Percentiles rank a stretch among this genome's conserved stretches.
These are phyloP conservation scores for Chenopodium quinoa DNA, from an alignment of 148 eudicot species.

Conservation along the genomic window DNA sequence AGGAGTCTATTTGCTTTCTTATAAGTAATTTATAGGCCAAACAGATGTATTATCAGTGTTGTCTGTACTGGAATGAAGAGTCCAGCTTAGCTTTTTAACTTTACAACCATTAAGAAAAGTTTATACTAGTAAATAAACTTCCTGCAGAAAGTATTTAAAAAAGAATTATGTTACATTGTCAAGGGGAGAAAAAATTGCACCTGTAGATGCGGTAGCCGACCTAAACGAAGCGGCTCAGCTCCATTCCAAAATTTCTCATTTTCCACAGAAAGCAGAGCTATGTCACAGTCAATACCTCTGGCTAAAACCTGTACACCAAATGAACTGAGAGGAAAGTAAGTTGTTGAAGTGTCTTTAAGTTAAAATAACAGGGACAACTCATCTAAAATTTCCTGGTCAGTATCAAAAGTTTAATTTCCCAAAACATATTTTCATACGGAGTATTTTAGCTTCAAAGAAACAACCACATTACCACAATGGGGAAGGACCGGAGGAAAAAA, in stretches of 20 bases:
- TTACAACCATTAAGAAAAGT: neutral
- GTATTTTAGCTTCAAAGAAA: neutral
- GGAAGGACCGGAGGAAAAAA: neutral
- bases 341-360: constrained; percentile 4
- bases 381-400: neutral
- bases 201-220: constrained; percentile 87
- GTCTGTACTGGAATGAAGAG: neutral
- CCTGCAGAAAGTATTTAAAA: neutral
- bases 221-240: constrained; percentile 74
- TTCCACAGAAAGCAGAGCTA: constrained; percentile 92
- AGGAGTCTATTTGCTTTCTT: neutral
- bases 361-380: neutral
- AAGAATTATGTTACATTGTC: neutral
- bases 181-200: constrained; percentile 27
- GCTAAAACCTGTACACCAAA: constrained; percentile 74
- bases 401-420: neutral
- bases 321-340: constrained; percentile 28
- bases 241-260: constrained; percentile 85
- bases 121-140: neutral
- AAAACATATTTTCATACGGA: neutral
- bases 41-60: neutral
- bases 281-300: constrained; percentile 89
- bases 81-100: neutral
- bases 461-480: neutral
- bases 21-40: neutral